A percentile compares a stretch with the other conserved stretches of the same genome.
Evolutionary conservation across 2,329 filamentous ascomycete species (phyloP).

Genomic region (Diplodia mutila): DNA sequence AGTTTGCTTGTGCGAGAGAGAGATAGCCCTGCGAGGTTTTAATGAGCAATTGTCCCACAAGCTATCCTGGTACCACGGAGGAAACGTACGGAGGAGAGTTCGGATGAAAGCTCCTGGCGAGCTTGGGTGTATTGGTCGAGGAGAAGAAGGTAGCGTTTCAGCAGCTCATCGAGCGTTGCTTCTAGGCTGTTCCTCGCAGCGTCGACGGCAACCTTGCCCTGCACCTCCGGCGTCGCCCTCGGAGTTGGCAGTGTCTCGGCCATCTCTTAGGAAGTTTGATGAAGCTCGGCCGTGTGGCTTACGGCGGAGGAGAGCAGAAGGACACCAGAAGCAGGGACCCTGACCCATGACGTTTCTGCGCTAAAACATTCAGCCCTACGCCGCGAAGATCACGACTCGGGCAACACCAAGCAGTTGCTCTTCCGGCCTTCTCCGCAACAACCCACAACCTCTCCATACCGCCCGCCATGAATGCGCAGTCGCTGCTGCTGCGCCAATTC

Average conservation of each 20-base stretch:
- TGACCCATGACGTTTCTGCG: conserved; percentile 9
- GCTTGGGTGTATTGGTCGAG: conserved; percentile 69
- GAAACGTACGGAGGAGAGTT: conserved; percentile 58
- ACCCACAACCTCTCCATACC: neutral
- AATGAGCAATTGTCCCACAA: neutral
- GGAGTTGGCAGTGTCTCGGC: neutral
- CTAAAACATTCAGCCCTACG: conserved; percentile 21
- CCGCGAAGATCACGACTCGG: conserved; percentile 10
- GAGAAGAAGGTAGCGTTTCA: conserved; percentile 67
- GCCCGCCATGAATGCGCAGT: conserved; percentile 9
- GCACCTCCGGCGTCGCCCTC: neutral
- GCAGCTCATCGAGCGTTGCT: conserved; percentile 62
- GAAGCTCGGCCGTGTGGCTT: neutral
- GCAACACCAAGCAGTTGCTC: conserved; percentile 5
- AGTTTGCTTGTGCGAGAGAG: conserved; percentile 74
- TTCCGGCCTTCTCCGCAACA: neutral
- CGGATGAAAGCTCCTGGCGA: conserved; percentile 56
- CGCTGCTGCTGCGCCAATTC: conserved; percentile 6
- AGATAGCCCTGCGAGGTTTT: conserved; percentile 45
- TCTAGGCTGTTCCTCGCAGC: conserved; percentile 35
- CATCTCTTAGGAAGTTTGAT: neutral
- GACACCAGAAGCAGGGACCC: neutral
- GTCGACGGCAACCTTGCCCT: neutral
- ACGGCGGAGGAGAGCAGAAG: neutral
- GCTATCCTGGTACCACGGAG: neutral